Conservation (phyloP, 176 grass and related monocot species). For the Oryza australiensis region DNA sequence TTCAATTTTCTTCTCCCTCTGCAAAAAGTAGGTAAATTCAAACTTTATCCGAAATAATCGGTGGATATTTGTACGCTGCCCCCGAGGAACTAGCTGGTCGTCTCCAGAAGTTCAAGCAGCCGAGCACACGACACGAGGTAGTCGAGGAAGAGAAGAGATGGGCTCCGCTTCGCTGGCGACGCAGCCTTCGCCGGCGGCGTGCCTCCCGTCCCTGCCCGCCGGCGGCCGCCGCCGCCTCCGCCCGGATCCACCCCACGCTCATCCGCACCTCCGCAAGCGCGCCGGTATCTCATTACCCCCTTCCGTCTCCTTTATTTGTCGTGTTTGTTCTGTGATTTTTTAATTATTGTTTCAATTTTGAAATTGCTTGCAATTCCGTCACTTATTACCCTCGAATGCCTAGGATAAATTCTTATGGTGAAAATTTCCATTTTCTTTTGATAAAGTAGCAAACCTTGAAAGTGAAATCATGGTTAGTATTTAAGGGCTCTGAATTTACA, state of each 20-base stretch:
- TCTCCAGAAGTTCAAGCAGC: background rate
- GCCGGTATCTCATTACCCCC: background rate
- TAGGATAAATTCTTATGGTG: background rate
- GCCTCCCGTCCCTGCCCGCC: conserved; percentile 11
- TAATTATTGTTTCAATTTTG: background rate
- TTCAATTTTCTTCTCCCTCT: background rate
- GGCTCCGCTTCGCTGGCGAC: conserved; percentile 25
- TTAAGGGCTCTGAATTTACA: background rate
- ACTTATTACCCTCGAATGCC: background rate
- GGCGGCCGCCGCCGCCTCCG: background rate
- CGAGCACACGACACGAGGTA: no score
- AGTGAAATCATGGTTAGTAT: background rate
- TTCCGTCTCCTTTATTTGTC: background rate
- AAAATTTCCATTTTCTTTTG: background rate
- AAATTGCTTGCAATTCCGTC: background rate
- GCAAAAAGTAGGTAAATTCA: background rate
- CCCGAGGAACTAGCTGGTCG: background rate
- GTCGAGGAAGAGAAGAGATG: conserved; percentile 25
- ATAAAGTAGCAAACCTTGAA: background rate
- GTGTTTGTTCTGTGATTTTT: background rate
- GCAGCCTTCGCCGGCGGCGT: conserved; percentile 33
- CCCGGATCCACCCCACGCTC: background rate
- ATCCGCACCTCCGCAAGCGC: background rate
- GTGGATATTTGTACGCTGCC: background rate
- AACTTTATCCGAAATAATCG: background rate